phyloP scores from a whole-genome alignment of 2,329 filamentous ascomycete species.

The Tolypocladium amazonense region DNA sequence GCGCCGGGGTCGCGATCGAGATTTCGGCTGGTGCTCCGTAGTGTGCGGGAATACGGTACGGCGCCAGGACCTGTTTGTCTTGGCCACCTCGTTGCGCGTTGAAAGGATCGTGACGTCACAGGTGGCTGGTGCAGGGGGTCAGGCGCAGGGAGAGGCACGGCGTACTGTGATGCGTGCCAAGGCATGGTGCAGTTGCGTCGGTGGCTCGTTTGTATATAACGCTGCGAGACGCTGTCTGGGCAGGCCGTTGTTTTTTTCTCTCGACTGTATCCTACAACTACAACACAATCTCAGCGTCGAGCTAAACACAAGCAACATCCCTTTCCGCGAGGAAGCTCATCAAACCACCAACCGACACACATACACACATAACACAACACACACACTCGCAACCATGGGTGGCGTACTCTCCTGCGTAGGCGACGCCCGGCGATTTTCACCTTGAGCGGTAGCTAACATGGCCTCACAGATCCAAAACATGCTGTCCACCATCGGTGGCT shows the following conservation, averaged over 20 bases:
- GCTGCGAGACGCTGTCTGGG: background rate
- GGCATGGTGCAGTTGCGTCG: background rate
- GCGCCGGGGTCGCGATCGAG: background rate
- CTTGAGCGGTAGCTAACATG: slow-evolving; percentile 7
- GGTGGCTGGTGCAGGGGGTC: background rate
- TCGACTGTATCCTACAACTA: background rate
- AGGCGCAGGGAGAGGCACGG: background rate
- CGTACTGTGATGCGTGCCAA: background rate
- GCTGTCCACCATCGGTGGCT: slow-evolving; percentile 54
- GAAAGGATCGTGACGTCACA: background rate
- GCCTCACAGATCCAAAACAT: slow-evolving; percentile 41
- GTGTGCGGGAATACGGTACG: background rate
- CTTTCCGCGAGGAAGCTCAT: background rate
- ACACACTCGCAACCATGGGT: slow-evolving; percentile 50
- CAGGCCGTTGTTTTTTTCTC: background rate
- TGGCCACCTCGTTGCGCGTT: background rate
- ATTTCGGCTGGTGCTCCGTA: background rate
- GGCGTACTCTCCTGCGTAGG: slow-evolving; percentile 76
- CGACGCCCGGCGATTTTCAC: slow-evolving; percentile 9
- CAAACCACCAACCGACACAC: background rate
- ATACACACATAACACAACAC: background rate
- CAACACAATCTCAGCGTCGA: background rate
- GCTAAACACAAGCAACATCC: background rate
- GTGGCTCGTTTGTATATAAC: background rate
- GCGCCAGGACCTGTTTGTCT: background rate